A percentile compares a stretch with the other conserved stretches of the same genome.
Conservation (phyloP, 306 rosid genomes). For the Nissolia schottii region DNA sequence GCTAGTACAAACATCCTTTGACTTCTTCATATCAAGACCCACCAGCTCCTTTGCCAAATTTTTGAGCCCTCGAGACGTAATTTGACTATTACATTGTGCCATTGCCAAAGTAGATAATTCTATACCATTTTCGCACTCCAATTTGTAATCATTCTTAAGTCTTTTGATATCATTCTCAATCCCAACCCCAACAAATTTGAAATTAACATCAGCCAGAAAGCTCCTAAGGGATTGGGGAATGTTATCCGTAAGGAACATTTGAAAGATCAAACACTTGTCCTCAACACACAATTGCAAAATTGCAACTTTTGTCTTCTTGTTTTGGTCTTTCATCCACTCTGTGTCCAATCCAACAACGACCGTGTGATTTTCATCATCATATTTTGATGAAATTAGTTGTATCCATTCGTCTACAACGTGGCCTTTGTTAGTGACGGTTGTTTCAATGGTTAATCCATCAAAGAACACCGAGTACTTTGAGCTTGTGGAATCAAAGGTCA, state of each 20-base stretch:
- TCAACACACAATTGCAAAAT: slow-evolving; percentile 22
- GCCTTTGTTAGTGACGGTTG: slow-evolving; percentile 5
- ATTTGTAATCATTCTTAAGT: background rate
- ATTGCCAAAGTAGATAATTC: slow-evolving; percentile 9
- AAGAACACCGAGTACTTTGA: background rate
- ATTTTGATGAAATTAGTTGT: background rate
- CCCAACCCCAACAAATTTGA: slow-evolving; percentile 26
- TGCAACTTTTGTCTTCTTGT: background rate
- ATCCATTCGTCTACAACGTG: slow-evolving; percentile 13
- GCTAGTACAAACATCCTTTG: background rate
- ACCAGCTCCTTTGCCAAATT: slow-evolving; percentile 16
- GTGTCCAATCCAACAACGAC: slow-evolving; percentile 22
- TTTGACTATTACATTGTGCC: background rate
- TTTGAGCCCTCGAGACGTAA: background rate
- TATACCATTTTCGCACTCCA: background rate
- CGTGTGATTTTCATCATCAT: background rate
- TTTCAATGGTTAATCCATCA: slow-evolving; percentile 18
- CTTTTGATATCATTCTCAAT: background rate
- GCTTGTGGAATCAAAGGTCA: background rate
- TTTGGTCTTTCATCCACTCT: slow-evolving; percentile 5
- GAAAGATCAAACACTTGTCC: slow-evolving; percentile 23
- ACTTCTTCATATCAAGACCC: slow-evolving; percentile 23
- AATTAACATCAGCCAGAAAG: background rate
- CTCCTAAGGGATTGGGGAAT: background rate
- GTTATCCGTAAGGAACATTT: background rate